Conservation (phyloP, 1,284 basidiomycete species). For the Leccinum griseonigrum region DNA sequence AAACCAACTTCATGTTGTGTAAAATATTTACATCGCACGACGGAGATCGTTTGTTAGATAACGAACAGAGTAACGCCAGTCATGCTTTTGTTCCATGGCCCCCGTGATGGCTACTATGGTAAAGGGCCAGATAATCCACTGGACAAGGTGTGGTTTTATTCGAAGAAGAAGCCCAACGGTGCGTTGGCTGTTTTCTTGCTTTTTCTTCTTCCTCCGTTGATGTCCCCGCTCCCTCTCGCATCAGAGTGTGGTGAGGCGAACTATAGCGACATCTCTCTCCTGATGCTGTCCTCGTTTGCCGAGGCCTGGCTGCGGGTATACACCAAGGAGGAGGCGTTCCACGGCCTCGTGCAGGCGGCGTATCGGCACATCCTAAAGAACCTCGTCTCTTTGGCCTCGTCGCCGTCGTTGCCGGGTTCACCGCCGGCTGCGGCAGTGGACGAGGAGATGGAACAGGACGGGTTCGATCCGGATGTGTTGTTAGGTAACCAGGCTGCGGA, state of each 20-base stretch:
- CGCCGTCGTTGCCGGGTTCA: not conserved
- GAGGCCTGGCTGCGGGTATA: slow-evolving; percentile 66
- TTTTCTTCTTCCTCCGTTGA: not conserved
- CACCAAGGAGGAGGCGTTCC: slow-evolving; percentile 54
- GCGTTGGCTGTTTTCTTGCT: not conserved
- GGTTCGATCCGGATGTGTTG: slow-evolving; percentile 12
- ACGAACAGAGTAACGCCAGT: too few relatives aligned
- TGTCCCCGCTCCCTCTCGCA: not conserved
- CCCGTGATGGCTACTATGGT: slow-evolving; percentile 48
- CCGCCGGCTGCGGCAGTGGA: not conserved
- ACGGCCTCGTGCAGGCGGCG: slow-evolving; percentile 62
- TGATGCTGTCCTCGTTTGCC: slow-evolving; percentile 60
- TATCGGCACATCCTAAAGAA: slow-evolving; percentile 53
- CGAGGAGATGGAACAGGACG: slow-evolving; percentile 9
- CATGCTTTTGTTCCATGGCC: too few relatives aligned
- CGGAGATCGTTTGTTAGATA: too few relatives aligned
- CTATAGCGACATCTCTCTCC: slow-evolving; percentile 57
- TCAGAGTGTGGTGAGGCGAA: slow-evolving; percentile 45
- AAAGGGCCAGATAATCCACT: slow-evolving; percentile 70
- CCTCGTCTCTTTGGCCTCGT: slow-evolving; percentile 22
- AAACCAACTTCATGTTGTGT: too few relatives aligned
- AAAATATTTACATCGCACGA: too few relatives aligned
- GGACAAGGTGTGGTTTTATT: slow-evolving; percentile 68
- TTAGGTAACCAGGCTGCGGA: not conserved
- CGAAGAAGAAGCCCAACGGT: slow-evolving; percentile 63